Conservation (phyloP, 2,329 filamentous ascomycete genomes). For the Paracamarosporium sp. region DNA sequence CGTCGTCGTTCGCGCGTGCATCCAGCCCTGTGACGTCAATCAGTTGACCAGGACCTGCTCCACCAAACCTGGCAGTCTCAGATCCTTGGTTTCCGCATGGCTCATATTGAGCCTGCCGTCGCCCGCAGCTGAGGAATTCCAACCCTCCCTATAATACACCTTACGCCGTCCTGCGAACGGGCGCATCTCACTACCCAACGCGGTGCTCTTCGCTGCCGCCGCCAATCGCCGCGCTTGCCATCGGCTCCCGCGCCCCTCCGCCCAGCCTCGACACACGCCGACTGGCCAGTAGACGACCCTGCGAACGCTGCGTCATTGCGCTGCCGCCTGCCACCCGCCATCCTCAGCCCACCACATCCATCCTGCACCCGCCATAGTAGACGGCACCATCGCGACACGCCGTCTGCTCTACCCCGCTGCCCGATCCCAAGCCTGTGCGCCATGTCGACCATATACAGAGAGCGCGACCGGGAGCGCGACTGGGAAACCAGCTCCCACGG, state of each 20-base stretch:
- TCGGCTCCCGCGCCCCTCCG: constrained; percentile 15
- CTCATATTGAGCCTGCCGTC: constrained; percentile 11
- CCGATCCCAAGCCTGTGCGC: constrained; percentile 10
- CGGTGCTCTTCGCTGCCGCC: not conserved
- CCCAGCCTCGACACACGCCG: constrained; percentile 11
- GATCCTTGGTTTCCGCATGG: constrained; percentile 15
- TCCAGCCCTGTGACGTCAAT: constrained; percentile 16
- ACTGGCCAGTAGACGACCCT: not conserved
- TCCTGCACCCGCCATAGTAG: not conserved
- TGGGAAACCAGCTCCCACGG: constrained; percentile 49
- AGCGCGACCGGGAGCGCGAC: constrained; percentile 54
- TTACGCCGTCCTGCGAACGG: constrained; percentile 2
- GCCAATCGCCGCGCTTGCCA: constrained; percentile 14
- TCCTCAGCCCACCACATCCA: not conserved
- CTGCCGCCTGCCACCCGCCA: not conserved
- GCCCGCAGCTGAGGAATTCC: constrained; percentile 9
- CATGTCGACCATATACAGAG: constrained; percentile 56
- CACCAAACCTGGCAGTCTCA: constrained; percentile 20
- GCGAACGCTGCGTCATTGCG: constrained; percentile 8
- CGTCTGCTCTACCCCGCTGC: not conserved
- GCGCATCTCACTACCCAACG: constrained; percentile 9
- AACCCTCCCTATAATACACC: constrained; percentile 6
- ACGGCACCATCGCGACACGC: not conserved
- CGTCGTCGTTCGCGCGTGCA: constrained; percentile 1
- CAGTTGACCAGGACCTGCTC: constrained; percentile 9